Evolutionary conservation across 2,329 filamentous ascomycete genomes (phyloP).

Genomic region (Penicillium sp.): DNA sequence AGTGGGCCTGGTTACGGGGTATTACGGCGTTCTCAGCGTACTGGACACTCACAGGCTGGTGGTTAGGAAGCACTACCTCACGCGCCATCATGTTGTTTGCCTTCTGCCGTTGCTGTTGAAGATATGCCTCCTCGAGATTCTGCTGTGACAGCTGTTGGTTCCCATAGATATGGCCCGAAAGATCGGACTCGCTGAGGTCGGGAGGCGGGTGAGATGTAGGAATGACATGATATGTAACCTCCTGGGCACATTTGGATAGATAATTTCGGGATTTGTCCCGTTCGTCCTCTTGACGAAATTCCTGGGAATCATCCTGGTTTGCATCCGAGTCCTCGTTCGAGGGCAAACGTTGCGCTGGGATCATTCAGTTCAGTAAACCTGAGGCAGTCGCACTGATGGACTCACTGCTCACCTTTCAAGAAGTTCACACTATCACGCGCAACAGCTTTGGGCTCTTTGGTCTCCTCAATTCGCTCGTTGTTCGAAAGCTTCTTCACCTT

Average conservation of each 20-base stretch:
- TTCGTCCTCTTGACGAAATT: constrained; percentile 56
- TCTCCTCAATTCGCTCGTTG: constrained; percentile 51
- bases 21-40: constrained; percentile 43
- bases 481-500: constrained; percentile 59
- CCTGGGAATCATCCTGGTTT: constrained; percentile 45
- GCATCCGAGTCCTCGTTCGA: constrained; percentile 53
- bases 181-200: constrained; percentile 47
- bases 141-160: constrained; percentile 53
- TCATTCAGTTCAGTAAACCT: constrained; percentile 4
- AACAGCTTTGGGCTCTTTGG: constrained; percentile 45
- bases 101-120: constrained; percentile 56
- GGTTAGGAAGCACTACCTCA: constrained; percentile 55
- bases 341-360: constrained; percentile 46
- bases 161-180: constrained; percentile 45
- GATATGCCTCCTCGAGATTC: constrained; percentile 59
- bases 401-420: constrained; percentile 35
- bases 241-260: constrained; percentile 64
- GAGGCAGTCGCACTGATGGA: neutral
- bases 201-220: constrained; percentile 61
- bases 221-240: constrained; percentile 66
- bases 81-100: constrained; percentile 46
- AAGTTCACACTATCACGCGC: constrained; percentile 47
- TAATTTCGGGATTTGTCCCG: constrained; percentile 63
- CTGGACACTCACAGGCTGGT: constrained; percentile 58
- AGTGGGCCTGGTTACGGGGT: constrained; percentile 43